Evolutionary conservation across 495 filamentous ascomycete genomes (phyloP).

Genomic region (Hyphodiscus hymeniophilus): DNA sequence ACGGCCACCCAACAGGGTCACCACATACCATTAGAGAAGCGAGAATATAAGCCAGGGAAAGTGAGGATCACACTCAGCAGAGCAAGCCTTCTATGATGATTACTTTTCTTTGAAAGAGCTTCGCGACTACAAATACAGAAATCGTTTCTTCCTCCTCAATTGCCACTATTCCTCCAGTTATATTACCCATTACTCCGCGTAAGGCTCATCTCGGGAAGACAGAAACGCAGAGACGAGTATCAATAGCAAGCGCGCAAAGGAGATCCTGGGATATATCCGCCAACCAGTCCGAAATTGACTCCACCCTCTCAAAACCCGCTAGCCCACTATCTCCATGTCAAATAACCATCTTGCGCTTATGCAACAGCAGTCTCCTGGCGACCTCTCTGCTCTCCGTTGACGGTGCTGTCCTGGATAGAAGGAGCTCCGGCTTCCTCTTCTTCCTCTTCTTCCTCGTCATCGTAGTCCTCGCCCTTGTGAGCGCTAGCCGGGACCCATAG

Average conservation of each 20-base stretch:
- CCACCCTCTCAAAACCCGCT: slow-evolving; percentile 3
- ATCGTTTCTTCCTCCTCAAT: neutral
- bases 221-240: neutral
- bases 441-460: slow-evolving; percentile 50
- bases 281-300: slow-evolving; percentile 17
- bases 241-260: slow-evolving; percentile 7
- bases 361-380: slow-evolving; percentile 16
- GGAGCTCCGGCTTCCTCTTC: slow-evolving; percentile 16
- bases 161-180: neutral
- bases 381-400: slow-evolving; percentile 18
- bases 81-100: neutral
- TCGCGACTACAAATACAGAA: slow-evolving; percentile 13
- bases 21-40: too few relatives aligned
- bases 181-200: slow-evolving; percentile 18
- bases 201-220: neutral
- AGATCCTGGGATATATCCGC: slow-evolving; percentile 22
- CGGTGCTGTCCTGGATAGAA: slow-evolving; percentile 14
- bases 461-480: slow-evolving; percentile 52
- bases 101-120: neutral
- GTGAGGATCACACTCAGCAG: too few relatives aligned
- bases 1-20: too few relatives aligned
- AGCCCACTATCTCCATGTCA: neutral
- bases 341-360: slow-evolving; percentile 3
- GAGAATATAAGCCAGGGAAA: too few relatives aligned
- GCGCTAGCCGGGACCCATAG: slow-evolving; percentile 78